Evolutionary conservation across 2,329 filamentous ascomycete species (phyloP).

Genomic region (Venturia carpophila): DNA sequence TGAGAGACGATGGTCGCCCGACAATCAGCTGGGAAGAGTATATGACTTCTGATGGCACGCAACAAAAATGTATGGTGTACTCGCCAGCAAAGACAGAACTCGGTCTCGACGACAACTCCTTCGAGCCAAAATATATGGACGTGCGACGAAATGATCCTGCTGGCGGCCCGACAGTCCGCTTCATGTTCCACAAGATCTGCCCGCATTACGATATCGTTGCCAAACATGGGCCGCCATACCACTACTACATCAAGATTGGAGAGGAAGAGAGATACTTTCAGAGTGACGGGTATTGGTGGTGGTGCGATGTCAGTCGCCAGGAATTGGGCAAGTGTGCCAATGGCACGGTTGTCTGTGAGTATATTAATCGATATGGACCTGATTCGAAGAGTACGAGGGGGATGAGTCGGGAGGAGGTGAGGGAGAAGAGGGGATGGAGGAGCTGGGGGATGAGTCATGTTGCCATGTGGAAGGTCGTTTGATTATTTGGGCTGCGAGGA

Average conservation of each 20-base stretch:
- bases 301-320: conserved; percentile 56
- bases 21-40: conserved; percentile 74
- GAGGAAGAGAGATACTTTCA: conserved; percentile 58
- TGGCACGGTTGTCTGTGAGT: conserved; percentile 25
- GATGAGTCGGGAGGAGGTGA: not conserved
- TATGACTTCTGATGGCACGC: conserved; percentile 42
- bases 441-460: conserved; percentile 13
- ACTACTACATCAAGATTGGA: conserved; percentile 62
- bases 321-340: conserved; percentile 48
- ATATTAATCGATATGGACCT: not conserved
- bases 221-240: conserved; percentile 46
- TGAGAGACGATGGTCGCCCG: conserved; percentile 60
- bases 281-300: conserved; percentile 74
- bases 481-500: not conserved
- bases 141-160: conserved; percentile 52
- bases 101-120: conserved; percentile 47
- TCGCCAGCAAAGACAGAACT: conserved; percentile 40
- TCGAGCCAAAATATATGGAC: conserved; percentile 53
- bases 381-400: conserved; percentile 1
- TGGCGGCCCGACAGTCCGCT: conserved; percentile 48
- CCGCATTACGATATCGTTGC: conserved; percentile 71
- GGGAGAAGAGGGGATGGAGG: conserved; percentile 8
- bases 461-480: conserved; percentile 11
- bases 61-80: conserved; percentile 42
- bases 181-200: conserved; percentile 73